These are phyloP conservation scores for Kazachstania africana DNA, from an alignment of 805 yeast species.

Conservation along the genomic window DNA sequence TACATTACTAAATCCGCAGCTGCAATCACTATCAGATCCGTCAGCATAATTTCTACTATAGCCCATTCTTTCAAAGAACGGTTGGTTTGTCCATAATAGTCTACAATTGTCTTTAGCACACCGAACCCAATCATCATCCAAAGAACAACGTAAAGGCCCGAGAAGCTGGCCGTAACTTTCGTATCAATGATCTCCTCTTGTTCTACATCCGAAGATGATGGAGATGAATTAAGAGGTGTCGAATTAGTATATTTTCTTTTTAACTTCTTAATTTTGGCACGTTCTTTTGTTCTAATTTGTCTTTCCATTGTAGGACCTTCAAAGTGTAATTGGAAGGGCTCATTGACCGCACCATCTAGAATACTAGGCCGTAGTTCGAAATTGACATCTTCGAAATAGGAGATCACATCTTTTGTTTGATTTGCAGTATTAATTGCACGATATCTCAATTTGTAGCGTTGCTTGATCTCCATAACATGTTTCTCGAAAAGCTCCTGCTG, in stretches of 20 bases:
- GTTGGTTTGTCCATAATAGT: conserved; percentile 35
- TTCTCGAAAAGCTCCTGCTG: background rate
- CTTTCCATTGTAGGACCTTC: conserved; percentile 23
- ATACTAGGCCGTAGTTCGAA: conserved; percentile 36
- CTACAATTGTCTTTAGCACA: conserved; percentile 41
- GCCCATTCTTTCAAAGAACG: conserved; percentile 36
- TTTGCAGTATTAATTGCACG: conserved; percentile 1
- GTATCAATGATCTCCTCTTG: background rate
- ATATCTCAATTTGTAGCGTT: conserved; percentile 1
- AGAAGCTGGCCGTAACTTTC: conserved; percentile 29
- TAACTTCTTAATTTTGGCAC: conserved; percentile 2
- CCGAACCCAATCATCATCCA: conserved; percentile 59
- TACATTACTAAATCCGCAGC: conserved; percentile 70
- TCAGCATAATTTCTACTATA: conserved; percentile 43
- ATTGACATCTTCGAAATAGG: conserved; percentile 44
- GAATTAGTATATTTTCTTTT: conserved; percentile 1
- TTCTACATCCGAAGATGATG: conserved; percentile 4
- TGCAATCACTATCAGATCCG: conserved; percentile 57
- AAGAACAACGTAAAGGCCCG: conserved; percentile 70
- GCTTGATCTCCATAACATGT: conserved; percentile 1
- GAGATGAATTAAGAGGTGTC: conserved; percentile 1
- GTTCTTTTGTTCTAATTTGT: conserved; percentile 9
- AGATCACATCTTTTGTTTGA: conserved; percentile 28
- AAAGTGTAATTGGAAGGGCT: conserved; percentile 19
- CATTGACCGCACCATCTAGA: conserved; percentile 35